Conservation (phyloP, 495 filamentous ascomycete species). For the Lentithecium fluviatile region DNA sequence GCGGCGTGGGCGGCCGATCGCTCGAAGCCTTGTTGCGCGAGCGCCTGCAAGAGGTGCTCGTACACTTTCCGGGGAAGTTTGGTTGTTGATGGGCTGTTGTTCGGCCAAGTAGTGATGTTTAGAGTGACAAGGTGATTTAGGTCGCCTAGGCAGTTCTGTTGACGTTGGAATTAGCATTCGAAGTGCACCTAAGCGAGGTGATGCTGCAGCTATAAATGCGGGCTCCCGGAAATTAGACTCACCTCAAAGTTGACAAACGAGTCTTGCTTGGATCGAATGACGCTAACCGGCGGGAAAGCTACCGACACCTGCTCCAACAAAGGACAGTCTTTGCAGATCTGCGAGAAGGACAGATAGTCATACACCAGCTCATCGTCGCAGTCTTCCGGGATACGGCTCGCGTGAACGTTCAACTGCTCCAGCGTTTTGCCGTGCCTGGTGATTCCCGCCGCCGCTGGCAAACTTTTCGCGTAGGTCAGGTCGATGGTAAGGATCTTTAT, state of each 20-base stretch:
- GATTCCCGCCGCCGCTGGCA: conserved; percentile 41
- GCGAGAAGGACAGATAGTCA: conserved; percentile 35
- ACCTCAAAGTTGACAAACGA: conserved; percentile 40
- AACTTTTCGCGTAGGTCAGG: conserved; percentile 33
- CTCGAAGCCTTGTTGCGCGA: conserved; percentile 39
- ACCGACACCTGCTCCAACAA: conserved; percentile 40
- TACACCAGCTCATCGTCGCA: conserved; percentile 42
- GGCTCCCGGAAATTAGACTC: conserved; percentile 4
- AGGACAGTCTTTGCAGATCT: conserved; percentile 42
- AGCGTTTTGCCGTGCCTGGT: conserved; percentile 42
- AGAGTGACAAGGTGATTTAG: conserved; percentile 41
- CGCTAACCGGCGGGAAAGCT: conserved; percentile 37
- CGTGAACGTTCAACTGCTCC: conserved; percentile 40
- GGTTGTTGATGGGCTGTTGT: conserved; percentile 37
- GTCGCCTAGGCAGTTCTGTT: conserved; percentile 32
- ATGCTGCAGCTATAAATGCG: not conserved
- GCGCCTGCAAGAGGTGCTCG: conserved; percentile 39
- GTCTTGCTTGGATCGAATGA: conserved; percentile 35
- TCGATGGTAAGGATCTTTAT: conserved; percentile 41
- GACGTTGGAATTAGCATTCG: conserved; percentile 31
- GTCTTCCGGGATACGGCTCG: conserved; percentile 15
- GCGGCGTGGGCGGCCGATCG: conserved; percentile 9
- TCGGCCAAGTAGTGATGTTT: conserved; percentile 46
- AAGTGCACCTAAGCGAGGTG: conserved; percentile 7
- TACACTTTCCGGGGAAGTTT: conserved; percentile 40